phyloP scores from a whole-genome alignment of 768 basidiomycete species.

The Lactarius hatsudake region DNA sequence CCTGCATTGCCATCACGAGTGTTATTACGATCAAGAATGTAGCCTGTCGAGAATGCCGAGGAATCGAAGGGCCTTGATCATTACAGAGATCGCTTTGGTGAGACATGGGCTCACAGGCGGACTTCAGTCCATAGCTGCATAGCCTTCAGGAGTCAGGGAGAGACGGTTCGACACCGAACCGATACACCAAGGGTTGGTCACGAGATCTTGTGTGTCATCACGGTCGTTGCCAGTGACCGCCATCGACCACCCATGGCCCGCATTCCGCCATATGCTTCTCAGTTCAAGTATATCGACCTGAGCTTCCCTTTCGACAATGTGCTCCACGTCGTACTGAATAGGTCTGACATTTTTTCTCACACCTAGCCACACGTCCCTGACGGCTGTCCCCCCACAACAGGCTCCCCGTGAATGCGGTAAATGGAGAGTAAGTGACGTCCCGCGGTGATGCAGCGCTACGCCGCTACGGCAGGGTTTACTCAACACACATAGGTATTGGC shows the following conservation, averaged over 20 bases:
- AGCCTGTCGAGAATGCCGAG: too few relatives aligned
- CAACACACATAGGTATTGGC: conserved; percentile 59
- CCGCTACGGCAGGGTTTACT: background rate
- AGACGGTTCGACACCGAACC: too few relatives aligned
- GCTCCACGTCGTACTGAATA: conserved; percentile 24
- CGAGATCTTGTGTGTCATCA: background rate
- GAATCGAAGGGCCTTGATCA: too few relatives aligned
- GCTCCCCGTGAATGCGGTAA: conserved; percentile 24
- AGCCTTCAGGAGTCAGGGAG: too few relatives aligned
- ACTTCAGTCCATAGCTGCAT: too few relatives aligned
- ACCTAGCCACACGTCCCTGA: background rate
- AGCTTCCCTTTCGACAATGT: conserved; percentile 24
- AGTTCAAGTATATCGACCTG: conserved; percentile 21
- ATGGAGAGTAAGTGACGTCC: conserved; percentile 12
- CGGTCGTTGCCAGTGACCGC: too few relatives aligned
- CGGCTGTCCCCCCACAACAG: conserved; percentile 2
- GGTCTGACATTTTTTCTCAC: conserved; percentile 3
- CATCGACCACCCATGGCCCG: too few relatives aligned
- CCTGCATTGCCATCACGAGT: background rate
- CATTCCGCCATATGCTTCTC: conserved; percentile 22
- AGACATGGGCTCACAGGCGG: too few relatives aligned
- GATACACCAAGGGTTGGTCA: too few relatives aligned
- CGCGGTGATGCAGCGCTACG: background rate
- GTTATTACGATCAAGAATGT: background rate
- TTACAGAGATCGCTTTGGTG: too few relatives aligned